Conservation (phyloP, 768 basidiomycete genomes). For the Naganishia vaughanmartiniae region DNA sequence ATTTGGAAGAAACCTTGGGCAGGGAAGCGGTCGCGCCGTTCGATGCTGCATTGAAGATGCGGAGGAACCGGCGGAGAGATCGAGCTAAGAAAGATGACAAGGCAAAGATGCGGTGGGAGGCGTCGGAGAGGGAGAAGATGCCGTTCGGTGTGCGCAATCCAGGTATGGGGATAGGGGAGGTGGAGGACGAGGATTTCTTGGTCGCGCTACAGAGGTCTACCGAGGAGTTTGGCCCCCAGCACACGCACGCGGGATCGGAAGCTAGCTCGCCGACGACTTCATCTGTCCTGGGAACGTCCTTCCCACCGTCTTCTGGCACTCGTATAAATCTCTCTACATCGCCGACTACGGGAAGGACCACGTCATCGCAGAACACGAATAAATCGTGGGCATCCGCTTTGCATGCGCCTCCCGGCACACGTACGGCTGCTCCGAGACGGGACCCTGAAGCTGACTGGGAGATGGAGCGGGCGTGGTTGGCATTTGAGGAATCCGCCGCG, state of each 20-base stretch:
- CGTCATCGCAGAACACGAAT: slow-evolving; percentile 15
- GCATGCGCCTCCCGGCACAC: slow-evolving; percentile 29
- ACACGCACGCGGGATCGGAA: slow-evolving; percentile 3
- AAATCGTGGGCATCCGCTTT: slow-evolving; percentile 26
- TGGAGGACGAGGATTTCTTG: slow-evolving; percentile 45
- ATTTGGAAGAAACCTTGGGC: slow-evolving; percentile 75
- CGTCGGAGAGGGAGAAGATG: slow-evolving; percentile 64
- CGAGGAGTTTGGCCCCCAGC: slow-evolving; percentile 28
- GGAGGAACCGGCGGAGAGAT: slow-evolving; percentile 71
- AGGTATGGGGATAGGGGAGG: slow-evolving; percentile 8
- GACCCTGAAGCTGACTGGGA: slow-evolving; percentile 38
- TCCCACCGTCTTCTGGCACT: slow-evolving; percentile 14
- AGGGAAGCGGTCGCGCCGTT: slow-evolving; percentile 73
- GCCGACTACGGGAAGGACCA: background rate
- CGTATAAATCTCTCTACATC: slow-evolving; percentile 19
- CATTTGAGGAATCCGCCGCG: slow-evolving; percentile 37
- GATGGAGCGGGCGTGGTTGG: slow-evolving; percentile 43
- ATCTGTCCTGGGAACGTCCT: slow-evolving; percentile 27
- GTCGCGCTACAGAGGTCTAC: slow-evolving; percentile 44
- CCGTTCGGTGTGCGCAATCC: slow-evolving; percentile 37
- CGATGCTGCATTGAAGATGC: slow-evolving; percentile 73
- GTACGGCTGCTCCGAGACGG: slow-evolving; percentile 18
- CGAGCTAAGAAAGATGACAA: slow-evolving; percentile 82
- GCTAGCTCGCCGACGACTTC: slow-evolving; percentile 28
- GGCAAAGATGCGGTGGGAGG: slow-evolving; percentile 71